Conservation (phyloP, 2,329 filamentous ascomycete species). For the Nemania sp. region DNA sequence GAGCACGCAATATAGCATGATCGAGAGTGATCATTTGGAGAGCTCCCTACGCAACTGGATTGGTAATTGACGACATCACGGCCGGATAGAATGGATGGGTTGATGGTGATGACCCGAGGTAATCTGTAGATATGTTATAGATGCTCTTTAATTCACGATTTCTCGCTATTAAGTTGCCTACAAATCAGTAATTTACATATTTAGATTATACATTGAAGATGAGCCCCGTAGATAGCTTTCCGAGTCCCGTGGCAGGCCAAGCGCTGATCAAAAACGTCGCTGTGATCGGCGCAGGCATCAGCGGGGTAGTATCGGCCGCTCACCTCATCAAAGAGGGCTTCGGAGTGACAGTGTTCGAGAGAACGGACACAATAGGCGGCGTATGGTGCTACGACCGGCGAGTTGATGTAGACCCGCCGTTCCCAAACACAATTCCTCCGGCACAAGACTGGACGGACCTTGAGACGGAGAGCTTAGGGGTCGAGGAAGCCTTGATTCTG, state of each 20-base stretch:
- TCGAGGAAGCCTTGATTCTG: constrained; percentile 53
- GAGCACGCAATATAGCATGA: constrained; percentile 41
- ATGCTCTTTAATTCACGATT: not conserved
- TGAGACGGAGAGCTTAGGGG: constrained; percentile 41
- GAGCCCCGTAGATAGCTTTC: constrained; percentile 12
- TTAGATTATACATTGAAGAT: constrained; percentile 18
- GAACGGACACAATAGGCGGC: constrained; percentile 69
- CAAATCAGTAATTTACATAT: constrained; percentile 2
- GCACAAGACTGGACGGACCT: constrained; percentile 42
- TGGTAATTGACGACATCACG: constrained; percentile 27
- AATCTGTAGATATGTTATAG: not conserved
- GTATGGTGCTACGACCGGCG: constrained; percentile 74
- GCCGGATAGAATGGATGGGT: constrained; percentile 4
- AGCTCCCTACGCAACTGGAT: constrained; percentile 21
- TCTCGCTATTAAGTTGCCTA: not conserved
- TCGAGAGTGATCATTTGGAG: constrained; percentile 27
- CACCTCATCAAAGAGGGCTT: constrained; percentile 70
- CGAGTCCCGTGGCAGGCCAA: constrained; percentile 15
- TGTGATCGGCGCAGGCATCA: constrained; percentile 74
- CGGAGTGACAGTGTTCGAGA: constrained; percentile 72
- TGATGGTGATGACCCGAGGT: not conserved
- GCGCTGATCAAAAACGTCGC: constrained; percentile 57
- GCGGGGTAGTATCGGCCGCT: constrained; percentile 72
- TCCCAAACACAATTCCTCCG: constrained; percentile 46
- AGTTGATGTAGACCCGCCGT: constrained; percentile 55